A percentile compares a stretch with the other conserved stretches of the same genome.
These are phyloP conservation scores for Penicillium sp. DNA, from an alignment of 2,329 filamentous ascomycete genomes.

Conservation along the genomic window DNA sequence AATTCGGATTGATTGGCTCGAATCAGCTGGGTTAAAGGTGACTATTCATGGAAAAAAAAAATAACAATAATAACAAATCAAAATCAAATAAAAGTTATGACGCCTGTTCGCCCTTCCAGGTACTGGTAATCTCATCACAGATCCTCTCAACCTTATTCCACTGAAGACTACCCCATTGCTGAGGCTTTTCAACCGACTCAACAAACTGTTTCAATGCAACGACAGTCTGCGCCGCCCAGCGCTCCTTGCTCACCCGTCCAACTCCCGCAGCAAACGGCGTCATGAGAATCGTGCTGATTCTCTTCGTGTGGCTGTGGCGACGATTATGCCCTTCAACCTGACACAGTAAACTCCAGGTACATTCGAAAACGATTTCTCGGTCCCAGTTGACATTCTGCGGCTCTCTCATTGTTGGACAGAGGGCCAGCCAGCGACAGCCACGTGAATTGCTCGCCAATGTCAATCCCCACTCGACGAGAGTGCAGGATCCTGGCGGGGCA, in stretches of 20 bases:
- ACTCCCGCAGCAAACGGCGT: conserved; percentile 58
- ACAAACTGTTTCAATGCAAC: conserved; percentile 58
- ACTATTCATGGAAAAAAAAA: no score
- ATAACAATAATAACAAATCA: not conserved
- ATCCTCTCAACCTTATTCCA: conserved; percentile 41
- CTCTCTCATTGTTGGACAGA: conserved; percentile 60
- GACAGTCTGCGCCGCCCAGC: conserved; percentile 57
- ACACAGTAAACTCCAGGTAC: conserved; percentile 57
- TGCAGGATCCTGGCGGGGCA: conserved; percentile 56
- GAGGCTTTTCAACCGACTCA: conserved; percentile 50
- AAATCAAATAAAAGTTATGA: not conserved
- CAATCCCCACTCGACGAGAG: conserved; percentile 43
- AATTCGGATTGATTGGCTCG: no score
- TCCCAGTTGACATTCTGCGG: conserved; percentile 54
- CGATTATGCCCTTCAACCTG: conserved; percentile 55
- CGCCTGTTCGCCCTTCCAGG: conserved; percentile 13
- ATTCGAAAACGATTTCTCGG: conserved; percentile 59
- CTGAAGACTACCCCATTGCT: conserved; percentile 47
- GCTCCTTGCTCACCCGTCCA: conserved; percentile 50
- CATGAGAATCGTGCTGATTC: conserved; percentile 54
- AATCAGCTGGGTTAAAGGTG: no score
- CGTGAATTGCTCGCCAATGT: conserved; percentile 39
- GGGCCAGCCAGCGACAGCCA: conserved; percentile 50
- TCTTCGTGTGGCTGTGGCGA: conserved; percentile 11
- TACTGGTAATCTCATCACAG: conserved; percentile 24